These are phyloP conservation scores for Polyrhizophydium stewartii DNA, from an alignment of 371 early-diverging fungal species.

Conservation along the genomic window DNA sequence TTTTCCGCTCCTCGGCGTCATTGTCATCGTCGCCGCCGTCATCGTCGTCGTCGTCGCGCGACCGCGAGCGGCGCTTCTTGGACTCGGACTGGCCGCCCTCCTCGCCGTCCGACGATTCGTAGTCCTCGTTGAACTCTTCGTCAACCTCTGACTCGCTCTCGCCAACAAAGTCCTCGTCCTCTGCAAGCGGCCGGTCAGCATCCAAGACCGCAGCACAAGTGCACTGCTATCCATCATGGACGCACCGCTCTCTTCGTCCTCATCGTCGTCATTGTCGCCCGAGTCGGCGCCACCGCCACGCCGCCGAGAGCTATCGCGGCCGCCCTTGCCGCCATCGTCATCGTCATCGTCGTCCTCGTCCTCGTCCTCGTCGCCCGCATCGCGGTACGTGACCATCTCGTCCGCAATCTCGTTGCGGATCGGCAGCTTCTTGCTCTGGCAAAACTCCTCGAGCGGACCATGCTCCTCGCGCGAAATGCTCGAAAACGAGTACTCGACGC, in stretches of 20 bases:
- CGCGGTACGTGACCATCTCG: slow-evolving; percentile 7
- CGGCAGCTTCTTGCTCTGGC: slow-evolving; percentile 77
- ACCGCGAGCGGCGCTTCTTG: no score
- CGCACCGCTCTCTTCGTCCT: slow-evolving; percentile 20
- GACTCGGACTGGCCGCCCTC: slow-evolving; percentile 9
- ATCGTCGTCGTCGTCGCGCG: background rate
- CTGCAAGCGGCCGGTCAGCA: slow-evolving; percentile 18
- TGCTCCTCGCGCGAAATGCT: slow-evolving; percentile 90
- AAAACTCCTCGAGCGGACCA: slow-evolving; percentile 71
- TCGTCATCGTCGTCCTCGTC: slow-evolving; percentile 30
- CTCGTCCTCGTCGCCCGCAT: slow-evolving; percentile 24
- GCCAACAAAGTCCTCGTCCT: slow-evolving; percentile 89
- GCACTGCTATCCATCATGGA: slow-evolving; percentile 40
- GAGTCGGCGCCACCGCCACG: slow-evolving; percentile 26
- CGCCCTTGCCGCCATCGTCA: slow-evolving; percentile 37
- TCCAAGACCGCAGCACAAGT: slow-evolving; percentile 6
- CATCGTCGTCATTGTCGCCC: slow-evolving; percentile 27
- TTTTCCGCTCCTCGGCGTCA: background rate
- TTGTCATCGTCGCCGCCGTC: background rate
- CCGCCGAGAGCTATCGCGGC: slow-evolving; percentile 41
- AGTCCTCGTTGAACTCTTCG: slow-evolving; percentile 87
- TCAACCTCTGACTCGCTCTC: slow-evolving; percentile 75
- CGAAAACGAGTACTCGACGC: slow-evolving; percentile 78
- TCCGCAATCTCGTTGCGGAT: slow-evolving; percentile 67
- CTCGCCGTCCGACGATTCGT: slow-evolving; percentile 23